Base-by-base conservation (phyloP, 192 early-diverging fungal genomes). In the Coemansia erecta region DNA sequence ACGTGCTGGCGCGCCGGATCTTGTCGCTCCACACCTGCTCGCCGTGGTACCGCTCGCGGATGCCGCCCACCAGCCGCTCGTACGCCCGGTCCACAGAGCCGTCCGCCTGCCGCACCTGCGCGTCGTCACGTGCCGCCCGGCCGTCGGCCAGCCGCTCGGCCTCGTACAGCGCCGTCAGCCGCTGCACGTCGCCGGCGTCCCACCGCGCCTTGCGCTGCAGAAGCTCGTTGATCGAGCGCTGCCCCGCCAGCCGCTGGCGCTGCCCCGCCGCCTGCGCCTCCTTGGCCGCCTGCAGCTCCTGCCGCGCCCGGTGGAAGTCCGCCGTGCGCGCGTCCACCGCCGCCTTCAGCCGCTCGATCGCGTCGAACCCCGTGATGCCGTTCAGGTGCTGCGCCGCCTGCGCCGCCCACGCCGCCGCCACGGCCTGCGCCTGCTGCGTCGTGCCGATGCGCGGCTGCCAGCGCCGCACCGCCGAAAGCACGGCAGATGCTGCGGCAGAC, bases 1-100 rank as follows among this genome's bases (percentile, higher is more conserved):
- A 90, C 6, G 87, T 90, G 58, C 81, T 84, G 13, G 86, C 87
- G 12, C 84, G 81, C 14, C 90, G 85, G 50, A 92, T 92, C 77
- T 92, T 92, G 73, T 92, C 90, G 68, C 87, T 89, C 90, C 90
- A 92, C 22, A 92, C 70, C 59, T 92, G 90, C 46, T 92, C 90
- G 64, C 90, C 90, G 52, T 92, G 90, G 64, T 92, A 92, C 15
- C 90, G 72, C 50, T 86, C 81, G 64, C 86, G 85, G n/a, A 92
- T 92, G 1, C 85, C 79, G 19, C 68, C 75, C 1, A 85, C 87
- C 40, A 92, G 56, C 24, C 76, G 82, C 19, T 84, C 73, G 31
- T 87, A 92, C 11, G 79, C 77, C 23, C 68, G 64, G 18, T 92
- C 90, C 28, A 89, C 87, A 14, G 83, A 58, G 22, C 81, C 63